Percentiles rank a stretch among this genome's conserved stretches.
Evolutionary conservation across 768 basidiomycete species (phyloP).

Genomic region (Russula sp.): DNA sequence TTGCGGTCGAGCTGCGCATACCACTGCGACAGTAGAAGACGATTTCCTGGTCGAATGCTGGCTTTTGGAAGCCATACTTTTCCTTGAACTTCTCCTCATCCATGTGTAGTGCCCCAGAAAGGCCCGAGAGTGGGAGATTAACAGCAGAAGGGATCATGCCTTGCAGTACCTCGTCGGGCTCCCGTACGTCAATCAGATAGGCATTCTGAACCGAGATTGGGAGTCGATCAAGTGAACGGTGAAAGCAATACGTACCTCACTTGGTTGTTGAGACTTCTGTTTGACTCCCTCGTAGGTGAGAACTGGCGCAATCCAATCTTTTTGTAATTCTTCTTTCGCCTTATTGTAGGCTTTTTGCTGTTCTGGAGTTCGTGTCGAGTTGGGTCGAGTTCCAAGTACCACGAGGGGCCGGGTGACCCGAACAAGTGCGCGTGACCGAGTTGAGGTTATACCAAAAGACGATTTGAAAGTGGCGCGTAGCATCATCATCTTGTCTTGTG

Average conservation of each 20-base stretch:
- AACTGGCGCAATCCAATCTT: constrained; percentile 71
- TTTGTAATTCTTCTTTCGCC: constrained; percentile 37
- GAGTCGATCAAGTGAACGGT: constrained; percentile 17
- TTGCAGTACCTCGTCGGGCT: constrained; percentile 42
- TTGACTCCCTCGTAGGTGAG: constrained; percentile 79
- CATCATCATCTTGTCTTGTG: not conserved
- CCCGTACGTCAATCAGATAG: constrained; percentile 82
- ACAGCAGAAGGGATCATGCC: constrained; percentile 45
- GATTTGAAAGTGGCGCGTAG: not conserved
- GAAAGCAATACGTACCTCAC: constrained; percentile 37
- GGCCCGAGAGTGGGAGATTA: constrained; percentile 39
- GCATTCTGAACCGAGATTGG: constrained; percentile 40
- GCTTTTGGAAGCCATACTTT: constrained; percentile 31
- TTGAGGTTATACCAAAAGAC: not conserved
- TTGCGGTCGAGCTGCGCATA: constrained; percentile 39
- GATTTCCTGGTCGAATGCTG: constrained; percentile 35
- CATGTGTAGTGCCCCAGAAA: constrained; percentile 34
- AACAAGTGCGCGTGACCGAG: not conserved
- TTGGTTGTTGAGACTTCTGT: constrained; percentile 69
- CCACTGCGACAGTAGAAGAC: constrained; percentile 48
- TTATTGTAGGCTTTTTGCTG: constrained; percentile 33
- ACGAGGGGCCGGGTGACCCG: not conserved
- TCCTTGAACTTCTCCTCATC: constrained; percentile 28
- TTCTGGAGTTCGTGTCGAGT: constrained; percentile 23
- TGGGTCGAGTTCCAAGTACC: constrained; percentile 7